phyloP scores from a whole-genome alignment of 208 protist genomes.

The Wallacemonas rigidus region DNA sequence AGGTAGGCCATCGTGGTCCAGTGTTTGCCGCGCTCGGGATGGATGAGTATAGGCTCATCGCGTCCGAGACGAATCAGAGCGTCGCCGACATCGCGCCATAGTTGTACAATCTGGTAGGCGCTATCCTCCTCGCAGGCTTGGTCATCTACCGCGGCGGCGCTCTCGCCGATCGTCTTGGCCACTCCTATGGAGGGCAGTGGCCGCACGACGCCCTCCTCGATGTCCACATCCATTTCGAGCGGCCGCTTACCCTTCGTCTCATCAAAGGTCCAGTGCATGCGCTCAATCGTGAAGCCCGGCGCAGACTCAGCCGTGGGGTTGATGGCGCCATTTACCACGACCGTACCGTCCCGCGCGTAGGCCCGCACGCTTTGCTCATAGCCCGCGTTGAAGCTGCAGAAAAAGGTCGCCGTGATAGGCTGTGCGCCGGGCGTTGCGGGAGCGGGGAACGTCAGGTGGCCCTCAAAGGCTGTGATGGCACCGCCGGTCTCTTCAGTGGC shows the following conservation, averaged over 20 bases:
- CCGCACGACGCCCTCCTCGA: slow-evolving; percentile 8
- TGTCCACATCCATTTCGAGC: neutral
- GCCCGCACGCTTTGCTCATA: slow-evolving; percentile 61
- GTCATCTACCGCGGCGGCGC: neutral
- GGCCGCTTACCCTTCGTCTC: neutral
- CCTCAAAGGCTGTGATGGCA: slow-evolving; percentile 45
- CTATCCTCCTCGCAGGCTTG: slow-evolving; percentile 24
- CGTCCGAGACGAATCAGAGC: slow-evolving; percentile 46
- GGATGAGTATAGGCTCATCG: slow-evolving; percentile 40
- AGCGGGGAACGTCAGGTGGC: slow-evolving; percentile 29
- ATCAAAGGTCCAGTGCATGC: slow-evolving; percentile 7
- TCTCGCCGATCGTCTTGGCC: neutral
- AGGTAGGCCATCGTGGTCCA: slow-evolving; percentile 52
- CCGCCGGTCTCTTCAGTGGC: slow-evolving; percentile 1
- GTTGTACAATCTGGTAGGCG: slow-evolving; percentile 53
- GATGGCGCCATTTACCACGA: slow-evolving; percentile 61
- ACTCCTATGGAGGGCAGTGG: neutral
- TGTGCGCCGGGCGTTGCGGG: neutral
- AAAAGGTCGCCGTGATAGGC: slow-evolving; percentile 53
- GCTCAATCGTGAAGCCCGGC: slow-evolving; percentile 36
- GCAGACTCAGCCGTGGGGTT: slow-evolving; percentile 51
- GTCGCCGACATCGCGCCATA: slow-evolving; percentile 69
- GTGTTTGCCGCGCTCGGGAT: slow-evolving; percentile 45
- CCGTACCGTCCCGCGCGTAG: slow-evolving; percentile 45
- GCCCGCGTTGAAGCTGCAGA: slow-evolving; percentile 60